Percentiles rank a stretch among this genome's conserved stretches.
These are phyloP conservation scores for Fusarium cyanostomum DNA, from an alignment of 2,329 filamentous ascomycete genomes.

Conservation along the genomic window DNA sequence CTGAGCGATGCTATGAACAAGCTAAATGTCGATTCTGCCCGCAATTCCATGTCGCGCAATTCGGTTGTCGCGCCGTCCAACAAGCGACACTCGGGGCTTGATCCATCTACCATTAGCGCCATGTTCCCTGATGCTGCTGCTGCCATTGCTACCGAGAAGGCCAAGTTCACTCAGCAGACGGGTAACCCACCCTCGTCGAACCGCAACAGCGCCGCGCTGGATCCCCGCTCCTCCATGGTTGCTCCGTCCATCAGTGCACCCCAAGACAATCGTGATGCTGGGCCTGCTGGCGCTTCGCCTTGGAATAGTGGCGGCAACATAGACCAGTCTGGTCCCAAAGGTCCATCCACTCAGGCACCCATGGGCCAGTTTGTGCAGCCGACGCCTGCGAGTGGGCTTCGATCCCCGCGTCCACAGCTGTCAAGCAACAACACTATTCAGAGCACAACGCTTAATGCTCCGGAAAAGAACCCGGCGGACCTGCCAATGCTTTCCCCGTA, in stretches of 20 bases:
- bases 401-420: slow-evolving; percentile 80
- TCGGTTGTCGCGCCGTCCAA: slow-evolving; percentile 79
- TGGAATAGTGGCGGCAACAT: slow-evolving; percentile 71
- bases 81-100: slow-evolving; percentile 95
- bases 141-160: slow-evolving; percentile 98
- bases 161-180: slow-evolving; percentile 95
- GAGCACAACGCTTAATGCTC: slow-evolving; percentile 79
- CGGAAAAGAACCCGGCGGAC: slow-evolving; percentile 73
- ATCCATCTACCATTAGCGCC: slow-evolving; percentile 91
- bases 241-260: slow-evolving; percentile 78
- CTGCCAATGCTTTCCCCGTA: slow-evolving; percentile 89
- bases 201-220: slow-evolving; percentile 86
- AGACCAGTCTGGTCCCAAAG: slow-evolving; percentile 71
- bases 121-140: slow-evolving; percentile 99
- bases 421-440: slow-evolving; percentile 77
- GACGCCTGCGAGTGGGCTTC: slow-evolving; percentile 75
- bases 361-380: slow-evolving; percentile 98
- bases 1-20: slow-evolving; percentile 97
- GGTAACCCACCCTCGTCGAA: slow-evolving; percentile 90
- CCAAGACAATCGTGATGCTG: slow-evolving; percentile 46
- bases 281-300: slow-evolving; percentile 65
- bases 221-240: slow-evolving; percentile 77
- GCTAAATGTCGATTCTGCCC: slow-evolving; percentile 84
- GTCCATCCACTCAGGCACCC: slow-evolving; percentile 77
- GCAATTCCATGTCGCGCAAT: slow-evolving; percentile 86